phyloP scores from a whole-genome alignment of 352 stramenopile genomes.

The Phytophthora fragariaefolia region DNA sequence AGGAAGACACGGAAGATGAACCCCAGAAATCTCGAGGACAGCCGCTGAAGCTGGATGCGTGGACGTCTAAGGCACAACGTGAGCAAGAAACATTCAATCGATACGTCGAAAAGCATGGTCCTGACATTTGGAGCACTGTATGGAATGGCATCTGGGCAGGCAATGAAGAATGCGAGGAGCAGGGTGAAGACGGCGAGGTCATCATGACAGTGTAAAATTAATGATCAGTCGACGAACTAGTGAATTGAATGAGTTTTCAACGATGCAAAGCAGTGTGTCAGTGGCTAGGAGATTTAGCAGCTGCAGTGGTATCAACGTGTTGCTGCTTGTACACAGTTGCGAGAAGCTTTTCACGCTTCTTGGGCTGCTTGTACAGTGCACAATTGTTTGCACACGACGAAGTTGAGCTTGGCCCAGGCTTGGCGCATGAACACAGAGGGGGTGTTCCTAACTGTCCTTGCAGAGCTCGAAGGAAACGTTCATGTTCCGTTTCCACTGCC shows the following conservation, averaged over 20 bases:
- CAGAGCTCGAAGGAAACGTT: conserved; percentile 59
- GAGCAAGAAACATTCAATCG: conserved; percentile 41
- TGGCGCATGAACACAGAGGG: conserved; percentile 60
- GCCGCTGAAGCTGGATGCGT: conserved; percentile 47
- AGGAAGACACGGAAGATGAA: conserved; percentile 23
- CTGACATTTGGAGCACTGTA: conserved; percentile 59
- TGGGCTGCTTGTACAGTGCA: conserved; percentile 67
- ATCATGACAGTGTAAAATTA: conserved; percentile 83
- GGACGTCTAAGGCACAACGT: conserved; percentile 47
- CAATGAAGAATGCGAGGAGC: conserved; percentile 38
- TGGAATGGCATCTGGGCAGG: conserved; percentile 61
- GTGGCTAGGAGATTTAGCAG: conserved; percentile 18
- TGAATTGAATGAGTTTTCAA: conserved; percentile 30
- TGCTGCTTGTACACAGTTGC: conserved; percentile 73
- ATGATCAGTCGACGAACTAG: conserved; percentile 9
- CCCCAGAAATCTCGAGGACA: conserved; percentile 25
- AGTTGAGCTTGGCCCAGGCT: conserved; percentile 10
- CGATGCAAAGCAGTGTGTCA: conserved; percentile 10
- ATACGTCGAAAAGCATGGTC: conserved; percentile 37
- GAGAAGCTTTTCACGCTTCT: conserved; percentile 63
- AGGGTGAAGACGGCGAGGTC: conserved; percentile 68
- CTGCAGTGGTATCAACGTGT: conserved; percentile 21
- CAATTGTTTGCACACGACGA: conserved; percentile 74
- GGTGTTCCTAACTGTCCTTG: conserved; percentile 56
- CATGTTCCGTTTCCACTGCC: conserved; percentile 23